Evolutionary conservation across 2,329 filamentous ascomycete genomes (phyloP).

Genomic region (Fusarium brachygibbosum): DNA sequence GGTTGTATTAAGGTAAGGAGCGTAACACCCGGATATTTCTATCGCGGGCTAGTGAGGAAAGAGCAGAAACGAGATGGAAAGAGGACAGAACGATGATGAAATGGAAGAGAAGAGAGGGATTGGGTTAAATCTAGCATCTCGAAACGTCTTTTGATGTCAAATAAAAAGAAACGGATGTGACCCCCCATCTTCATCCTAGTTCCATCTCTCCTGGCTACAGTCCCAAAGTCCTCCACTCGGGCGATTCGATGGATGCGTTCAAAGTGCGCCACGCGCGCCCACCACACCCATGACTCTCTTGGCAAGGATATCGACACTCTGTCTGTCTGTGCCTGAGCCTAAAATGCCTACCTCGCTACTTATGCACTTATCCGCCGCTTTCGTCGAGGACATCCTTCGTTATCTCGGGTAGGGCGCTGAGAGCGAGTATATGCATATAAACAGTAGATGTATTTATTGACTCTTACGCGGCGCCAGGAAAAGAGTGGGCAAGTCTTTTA

Average conservation of each 20-base stretch:
- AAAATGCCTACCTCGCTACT: constrained; percentile 12
- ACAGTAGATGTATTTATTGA: neutral
- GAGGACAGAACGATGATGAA: constrained; percentile 10
- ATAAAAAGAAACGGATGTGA: constrained; percentile 32
- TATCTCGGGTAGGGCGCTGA: neutral
- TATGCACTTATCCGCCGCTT: neutral
- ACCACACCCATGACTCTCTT: constrained; percentile 22
- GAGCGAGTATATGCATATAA: neutral
- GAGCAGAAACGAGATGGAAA: constrained; percentile 9
- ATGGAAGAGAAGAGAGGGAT: constrained; percentile 4
- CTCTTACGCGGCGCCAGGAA: constrained; percentile 25
- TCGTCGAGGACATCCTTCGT: neutral
- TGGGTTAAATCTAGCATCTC: constrained; percentile 18
- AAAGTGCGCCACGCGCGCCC: constrained; percentile 37
- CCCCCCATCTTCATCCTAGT: constrained; percentile 27
- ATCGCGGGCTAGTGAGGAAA: constrained; percentile 22
- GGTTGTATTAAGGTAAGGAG: constrained; percentile 20
- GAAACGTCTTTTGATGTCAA: constrained; percentile 24
- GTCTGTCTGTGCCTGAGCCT: constrained; percentile 1
- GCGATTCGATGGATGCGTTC: constrained; percentile 35
- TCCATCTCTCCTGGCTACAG: constrained; percentile 9
- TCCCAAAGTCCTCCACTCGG: constrained; percentile 25
- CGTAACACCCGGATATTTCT: constrained; percentile 36
- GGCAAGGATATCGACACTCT: constrained; percentile 9
- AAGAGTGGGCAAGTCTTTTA: constrained; percentile 21